These are phyloP conservation scores for Rutstroemia sp. DNA, from an alignment of 2,329 filamentous ascomycete genomes.

Conservation along the genomic window DNA sequence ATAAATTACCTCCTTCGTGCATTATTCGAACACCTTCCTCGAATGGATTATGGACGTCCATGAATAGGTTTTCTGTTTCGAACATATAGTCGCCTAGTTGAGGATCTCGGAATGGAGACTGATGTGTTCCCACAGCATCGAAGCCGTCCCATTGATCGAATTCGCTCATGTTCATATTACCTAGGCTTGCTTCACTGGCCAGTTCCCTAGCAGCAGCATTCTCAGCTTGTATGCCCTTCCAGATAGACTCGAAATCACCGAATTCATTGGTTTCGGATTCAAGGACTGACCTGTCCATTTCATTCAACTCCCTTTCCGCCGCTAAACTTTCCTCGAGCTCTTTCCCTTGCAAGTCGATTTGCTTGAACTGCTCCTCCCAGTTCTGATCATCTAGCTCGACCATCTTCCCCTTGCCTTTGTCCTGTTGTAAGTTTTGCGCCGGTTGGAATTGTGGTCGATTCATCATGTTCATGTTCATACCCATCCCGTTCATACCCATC, in stretches of 20 bases:
- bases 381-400: constrained; percentile 89
- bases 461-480: constrained; percentile 26
- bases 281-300: constrained; percentile 77
- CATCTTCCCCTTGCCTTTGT: constrained; percentile 83
- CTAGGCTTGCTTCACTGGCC: constrained; percentile 53
- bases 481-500: constrained; percentile 16
- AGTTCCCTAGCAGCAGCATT: constrained; percentile 62
- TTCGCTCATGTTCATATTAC: constrained; percentile 57
- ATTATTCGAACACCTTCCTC: constrained; percentile 91
- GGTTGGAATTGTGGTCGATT: constrained; percentile 36
- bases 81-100: constrained; percentile 87
- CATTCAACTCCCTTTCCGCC: constrained; percentile 62
- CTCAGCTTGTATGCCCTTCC: constrained; percentile 75
- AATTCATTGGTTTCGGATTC: constrained; percentile 68
- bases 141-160: constrained; percentile 74
- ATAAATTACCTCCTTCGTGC: constrained; percentile 88
- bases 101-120: constrained; percentile 59
- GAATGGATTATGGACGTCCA: constrained; percentile 74
- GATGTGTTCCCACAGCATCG: constrained; percentile 60
- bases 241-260: constrained; percentile 85
- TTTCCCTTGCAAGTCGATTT: constrained; percentile 62
- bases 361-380: constrained; percentile 94
- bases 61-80: constrained; percentile 88
- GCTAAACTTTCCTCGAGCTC: constrained; percentile 35
- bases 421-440: constrained; percentile 37